Base-by-base conservation (phyloP, 257 asterid genomes). In the Leptodermis oblonga region DNA sequence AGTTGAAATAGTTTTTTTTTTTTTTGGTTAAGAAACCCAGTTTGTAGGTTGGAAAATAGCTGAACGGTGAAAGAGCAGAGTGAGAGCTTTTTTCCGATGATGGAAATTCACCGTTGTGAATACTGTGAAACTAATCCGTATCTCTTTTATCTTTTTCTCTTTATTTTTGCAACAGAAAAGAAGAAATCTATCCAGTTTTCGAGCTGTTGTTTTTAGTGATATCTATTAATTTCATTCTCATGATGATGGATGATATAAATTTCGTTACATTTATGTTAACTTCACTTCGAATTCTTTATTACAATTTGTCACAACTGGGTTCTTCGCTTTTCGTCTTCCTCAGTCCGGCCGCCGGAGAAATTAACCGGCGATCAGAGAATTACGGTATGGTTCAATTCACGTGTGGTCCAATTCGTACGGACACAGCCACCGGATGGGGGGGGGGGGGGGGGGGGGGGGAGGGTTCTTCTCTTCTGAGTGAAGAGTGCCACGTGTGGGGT, bases 351-450 rank as follows among this genome's bases (percentile, higher is more conserved):
- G 62, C 65, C 77, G 73, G 78, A 68, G 58, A 72, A 39, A 46
- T 11, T 20, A 36, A 43, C 46, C 58, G 70, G 15, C 23, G 62
- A 36, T 48, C 46, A 36, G 62, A 52, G 49, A 36, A 31, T 18
- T 42, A 52, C 66, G 77, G 71, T 49, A 54, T 39, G 28, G 69
- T 49, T 73, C 9, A 56, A 17, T 69, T 74, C 79, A 74, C 72
- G 81, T 73, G 82, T 62, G 85, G 80, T 43, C 79, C 77, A 63
- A 20, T 53, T 72, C 34, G 82, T 81, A 81, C 82, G 82, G 84
- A 68, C 72, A 62, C 25, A 5, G 49, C 30, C 46, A 26, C 53
- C 22, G 60, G 14, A 8, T 25, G 72, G 22, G 37, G 12, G 37
- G 4, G 20, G 37, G 34, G 8, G 70, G 34, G 60, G 14, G 15